Conservation (phyloP, 2,329 filamentous ascomycete genomes). For the Helotiales sp. region DNA sequence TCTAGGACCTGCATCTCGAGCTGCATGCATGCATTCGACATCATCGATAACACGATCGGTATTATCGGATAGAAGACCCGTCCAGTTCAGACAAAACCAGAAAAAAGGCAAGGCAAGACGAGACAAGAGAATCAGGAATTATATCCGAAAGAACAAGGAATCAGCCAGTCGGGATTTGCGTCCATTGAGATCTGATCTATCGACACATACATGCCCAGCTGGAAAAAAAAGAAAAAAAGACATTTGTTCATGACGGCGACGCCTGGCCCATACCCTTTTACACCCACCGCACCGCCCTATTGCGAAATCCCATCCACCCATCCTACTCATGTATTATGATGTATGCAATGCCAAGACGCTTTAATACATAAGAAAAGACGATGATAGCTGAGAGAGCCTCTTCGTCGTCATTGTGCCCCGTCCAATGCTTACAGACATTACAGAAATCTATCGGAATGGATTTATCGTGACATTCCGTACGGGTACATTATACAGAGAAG, state of each 20-base stretch:
- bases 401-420: slow-evolving; percentile 2
- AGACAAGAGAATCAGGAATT: background rate
- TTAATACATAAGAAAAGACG: slow-evolving; percentile 20
- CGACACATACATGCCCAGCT: slow-evolving; percentile 6
- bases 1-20: too few relatives aligned
- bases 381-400: too few relatives aligned
- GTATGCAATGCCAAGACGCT: slow-evolving; percentile 12
- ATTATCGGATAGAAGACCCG: too few relatives aligned
- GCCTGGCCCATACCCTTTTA: too few relatives aligned
- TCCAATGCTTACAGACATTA: slow-evolving; percentile 25
- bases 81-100: too few relatives aligned
- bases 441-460: slow-evolving; percentile 17
- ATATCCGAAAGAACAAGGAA: too few relatives aligned
- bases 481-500: slow-evolving; percentile 30
- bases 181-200: slow-evolving; percentile 9
- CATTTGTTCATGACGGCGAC: slow-evolving; percentile 9
- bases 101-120: too few relatives aligned
- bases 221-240: background rate
- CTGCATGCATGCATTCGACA: too few relatives aligned
- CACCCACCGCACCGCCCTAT: too few relatives aligned
- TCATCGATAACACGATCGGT: too few relatives aligned
- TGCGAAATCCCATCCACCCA: background rate
- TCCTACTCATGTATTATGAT: slow-evolving; percentile 8
- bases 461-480: slow-evolving; percentile 10
- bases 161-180: background rate